Evolutionary conservation across 148 eudicot species (phyloP), one percentile per base, ranked within the genome.

Genomic region (Amaranthus palmeri): DNA sequence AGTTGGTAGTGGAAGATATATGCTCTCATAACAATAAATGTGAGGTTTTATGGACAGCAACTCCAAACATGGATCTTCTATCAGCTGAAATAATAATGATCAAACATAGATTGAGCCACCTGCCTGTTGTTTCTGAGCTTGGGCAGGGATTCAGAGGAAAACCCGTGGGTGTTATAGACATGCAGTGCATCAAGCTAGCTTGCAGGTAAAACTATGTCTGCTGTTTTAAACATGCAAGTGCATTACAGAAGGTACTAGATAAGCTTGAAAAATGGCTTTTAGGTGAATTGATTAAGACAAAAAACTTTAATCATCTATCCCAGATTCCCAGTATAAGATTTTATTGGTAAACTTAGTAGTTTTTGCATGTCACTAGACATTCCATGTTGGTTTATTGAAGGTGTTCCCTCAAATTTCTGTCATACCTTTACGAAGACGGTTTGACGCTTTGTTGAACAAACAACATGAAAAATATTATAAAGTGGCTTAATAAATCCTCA

Each of bases 111-210:
- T 11, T 84, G 58, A 77, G 72, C 77, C 90, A 82, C 75, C 80
- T 93, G 77, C 92, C 97, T 48, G 97, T 93, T 77, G 83, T 89
- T 69, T 59, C 73, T 57, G 85, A 85, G 75, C 73, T 78, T 74
- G 79, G 65, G 70, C 73, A 73, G 56, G 81, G 69, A 75, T 66
- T 52, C 69, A 76, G 81, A 73, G 82, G 86, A 61, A 75, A 69
- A 61, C 88, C 87, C 54, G 83, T 91, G 72, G 98, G 98, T 68
- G 79, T 93, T 69, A 72, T 93, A 70, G 98, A 93, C 85, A 83
- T 79, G 80, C 93, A 88, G 65, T 87, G 96, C 80, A 85, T 93
- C 77, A 74, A 54, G 65, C 81, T 93, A 59, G 89, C 92, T 71
- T 86, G 87, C 96, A 87, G 93, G 96, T 93, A 81, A 54, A 55